Base-by-base conservation (phyloP, 2,329 filamentous ascomycete species). In the Ophiostoma ips region DNA sequence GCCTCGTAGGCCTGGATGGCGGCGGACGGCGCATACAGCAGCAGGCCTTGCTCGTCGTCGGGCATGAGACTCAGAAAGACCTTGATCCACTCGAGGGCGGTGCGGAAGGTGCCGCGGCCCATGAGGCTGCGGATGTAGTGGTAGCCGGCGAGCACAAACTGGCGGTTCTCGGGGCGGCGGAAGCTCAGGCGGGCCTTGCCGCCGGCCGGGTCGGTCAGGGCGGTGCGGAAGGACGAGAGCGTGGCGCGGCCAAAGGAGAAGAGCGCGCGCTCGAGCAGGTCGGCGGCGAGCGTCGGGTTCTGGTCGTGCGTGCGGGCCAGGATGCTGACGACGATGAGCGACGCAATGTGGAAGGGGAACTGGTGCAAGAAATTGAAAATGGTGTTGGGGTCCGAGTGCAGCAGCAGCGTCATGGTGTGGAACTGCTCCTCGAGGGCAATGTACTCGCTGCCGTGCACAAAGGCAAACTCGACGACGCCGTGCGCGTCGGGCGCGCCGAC, bases 161-260 rank as follows among this genome's bases (percentile, higher is more conserved):
- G 90, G 40, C 92, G 77, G 63, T 96, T 96, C 63, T 94, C 89
- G 0, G 84, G 82, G 35, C 87, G 73, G 18, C 73, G 67, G 61
- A 95, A 96, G 60, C 90, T 79, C 10, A 98, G 68, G 15, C 87
- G 76, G 6, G 87, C 89, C 57, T 81, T 81, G 33, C 92, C 15
- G n/a, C 43, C 43, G 5, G 10, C 10, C 9, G 43, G 92, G 60
- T 82, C 76, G 50, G 84, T 76, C 6, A 98, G 66, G 55, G 83
- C 81, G 50, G 78, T 77, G 8, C 82, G 74, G 63, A 96, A 98
- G 0, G 84, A 79, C 9, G 87, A 90, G 53, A 92, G 81, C 0
- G 87, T 81, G 3, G 88, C 85, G 35, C 90, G 79, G n/a, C 90
- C 92, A 62, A 96, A 90, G 0, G 86, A 85, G 67, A 95, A 96